Evolutionary conservation across 2,329 filamentous ascomycete species (phyloP), one percentile per base, ranked within the genome.

Genomic region (Colletotrichum godetiae): DNA sequence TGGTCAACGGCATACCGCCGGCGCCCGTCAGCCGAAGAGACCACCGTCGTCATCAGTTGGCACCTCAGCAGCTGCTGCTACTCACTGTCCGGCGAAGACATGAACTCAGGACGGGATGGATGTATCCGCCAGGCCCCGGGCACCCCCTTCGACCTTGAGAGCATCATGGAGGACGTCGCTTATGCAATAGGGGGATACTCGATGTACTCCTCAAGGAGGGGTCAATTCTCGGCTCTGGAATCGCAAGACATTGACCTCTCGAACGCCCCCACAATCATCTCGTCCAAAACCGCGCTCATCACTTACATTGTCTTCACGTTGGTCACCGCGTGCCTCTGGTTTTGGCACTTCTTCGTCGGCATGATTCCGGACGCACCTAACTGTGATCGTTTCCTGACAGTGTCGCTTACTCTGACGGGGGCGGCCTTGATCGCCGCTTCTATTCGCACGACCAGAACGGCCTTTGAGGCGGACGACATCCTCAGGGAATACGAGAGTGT

Each of bases 31-130:
- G 56, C 24, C 27, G 33, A 29, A 49, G 42, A 52, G 33, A 71
- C 46, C 35, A 72, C 69, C 4, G 62, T 72, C 37, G 37, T 35
- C 33, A 19, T 68, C 13, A 57, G 55, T n/a, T 72, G 69, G 64
- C 67, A 59, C 31, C 12, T 72, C 22, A 63, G 64, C 52, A 72
- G 69, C 65, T 52, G 15, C 33, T 72, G 69, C 52, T 72, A 61
- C 37, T 31, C 35, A 12, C 56, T 67, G 57, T 11, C 29, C 0
- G n/a, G 58, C n/a, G 19, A 15, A 0, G 15, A 57, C 7, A 29
- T 29, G 10, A 1, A 24, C 12, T 10, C 5, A 31, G 27, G 11
- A 13, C 52, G 19, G 31, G 59, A 27, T 66, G 19, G 58, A n/a
- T 72, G 70, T 33, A 11, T 69, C 3, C 66, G 53, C 59, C 37